Evolutionary conservation across 345 rosid species (phyloP).

Genomic region (Eucalyptus cloeziana): DNA sequence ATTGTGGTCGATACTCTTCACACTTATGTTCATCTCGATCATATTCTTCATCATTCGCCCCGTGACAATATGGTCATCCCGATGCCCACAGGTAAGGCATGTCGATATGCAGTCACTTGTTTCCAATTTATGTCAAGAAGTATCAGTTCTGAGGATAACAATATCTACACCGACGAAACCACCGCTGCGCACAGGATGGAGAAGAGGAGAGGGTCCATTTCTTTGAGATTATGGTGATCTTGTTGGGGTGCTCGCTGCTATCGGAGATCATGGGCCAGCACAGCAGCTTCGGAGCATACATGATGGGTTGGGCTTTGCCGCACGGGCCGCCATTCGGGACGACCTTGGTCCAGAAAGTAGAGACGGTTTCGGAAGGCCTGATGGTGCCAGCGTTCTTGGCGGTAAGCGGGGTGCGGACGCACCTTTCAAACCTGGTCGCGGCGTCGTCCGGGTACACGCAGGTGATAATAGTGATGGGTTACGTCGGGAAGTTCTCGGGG

Average conservation of each 20-base stretch:
- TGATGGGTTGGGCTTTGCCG: conserved; percentile 20
- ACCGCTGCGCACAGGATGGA: not conserved
- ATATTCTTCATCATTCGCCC: not conserved
- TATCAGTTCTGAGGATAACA: not conserved
- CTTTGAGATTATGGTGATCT: not conserved
- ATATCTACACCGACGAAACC: not conserved
- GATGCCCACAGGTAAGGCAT: not conserved
- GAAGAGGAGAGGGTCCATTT: not conserved
- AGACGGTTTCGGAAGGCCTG: conserved; percentile 1
- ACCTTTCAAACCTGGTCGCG: not conserved
- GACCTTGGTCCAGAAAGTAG: conserved; percentile 16
- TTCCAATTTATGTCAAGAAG: not conserved
- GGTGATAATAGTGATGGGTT: not conserved
- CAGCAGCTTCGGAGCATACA: not conserved
- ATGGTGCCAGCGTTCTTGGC: conserved; percentile 14
- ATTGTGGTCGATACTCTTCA: not conserved
- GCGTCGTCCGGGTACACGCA: not conserved
- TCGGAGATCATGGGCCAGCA: conserved; percentile 8
- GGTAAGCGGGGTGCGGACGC: conserved; percentile 5
- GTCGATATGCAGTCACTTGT: not conserved
- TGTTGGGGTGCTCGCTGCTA: not conserved
- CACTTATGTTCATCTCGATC: not conserved
- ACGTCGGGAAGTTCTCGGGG: conserved; percentile 6
- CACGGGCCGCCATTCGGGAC: conserved; percentile 31
- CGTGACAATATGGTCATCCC: not conserved